Conservation (phyloP, 192 early-diverging fungal genomes). For the Linderina pennispora region DNA sequence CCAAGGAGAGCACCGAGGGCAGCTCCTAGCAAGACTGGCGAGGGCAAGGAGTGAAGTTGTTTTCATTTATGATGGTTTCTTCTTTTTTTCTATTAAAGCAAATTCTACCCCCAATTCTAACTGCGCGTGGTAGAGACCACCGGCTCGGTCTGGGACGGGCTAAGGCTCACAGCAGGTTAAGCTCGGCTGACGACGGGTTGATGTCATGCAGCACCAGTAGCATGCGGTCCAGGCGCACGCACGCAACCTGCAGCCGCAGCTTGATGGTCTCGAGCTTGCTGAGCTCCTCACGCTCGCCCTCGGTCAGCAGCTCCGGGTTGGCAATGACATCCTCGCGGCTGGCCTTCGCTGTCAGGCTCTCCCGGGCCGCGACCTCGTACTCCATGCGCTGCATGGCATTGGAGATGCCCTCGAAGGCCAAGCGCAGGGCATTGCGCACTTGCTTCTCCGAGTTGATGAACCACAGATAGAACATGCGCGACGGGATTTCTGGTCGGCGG, state of each 20-base stretch:
- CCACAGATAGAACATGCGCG: conserved; percentile 69
- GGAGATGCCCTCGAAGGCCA: conserved; percentile 50
- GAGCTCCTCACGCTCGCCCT: conserved; percentile 47
- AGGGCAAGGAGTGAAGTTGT: too few species aligned
- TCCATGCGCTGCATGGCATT: conserved; percentile 52
- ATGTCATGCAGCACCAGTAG: conserved; percentile 38
- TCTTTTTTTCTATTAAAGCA: too few species aligned
- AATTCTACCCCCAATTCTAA: too few species aligned
- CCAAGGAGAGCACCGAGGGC: conserved; percentile 5
- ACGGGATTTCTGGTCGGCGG: conserved; percentile 67
- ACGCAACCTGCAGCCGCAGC: conserved; percentile 46
- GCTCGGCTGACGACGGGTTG: conserved; percentile 3
- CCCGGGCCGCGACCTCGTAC: conserved; percentile 45
- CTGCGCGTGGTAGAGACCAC: too few species aligned
- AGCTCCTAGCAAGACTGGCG: too few species aligned
- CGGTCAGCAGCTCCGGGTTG: conserved; percentile 49
- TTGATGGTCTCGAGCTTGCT: conserved; percentile 28
- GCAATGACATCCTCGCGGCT: conserved; percentile 58
- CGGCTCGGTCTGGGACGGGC: too few species aligned
- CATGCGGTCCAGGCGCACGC: conserved; percentile 36
- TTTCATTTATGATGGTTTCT: too few species aligned
- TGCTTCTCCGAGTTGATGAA: conserved; percentile 51
- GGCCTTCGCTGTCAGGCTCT: conserved; percentile 54
- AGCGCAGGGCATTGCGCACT: conserved; percentile 44
- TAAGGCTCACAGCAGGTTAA: conserved; percentile 8